Evolutionary conservation across 2,329 filamentous ascomycete species (phyloP), one percentile per base, ranked within the genome.

Genomic region (Xylariaceae sp.): DNA sequence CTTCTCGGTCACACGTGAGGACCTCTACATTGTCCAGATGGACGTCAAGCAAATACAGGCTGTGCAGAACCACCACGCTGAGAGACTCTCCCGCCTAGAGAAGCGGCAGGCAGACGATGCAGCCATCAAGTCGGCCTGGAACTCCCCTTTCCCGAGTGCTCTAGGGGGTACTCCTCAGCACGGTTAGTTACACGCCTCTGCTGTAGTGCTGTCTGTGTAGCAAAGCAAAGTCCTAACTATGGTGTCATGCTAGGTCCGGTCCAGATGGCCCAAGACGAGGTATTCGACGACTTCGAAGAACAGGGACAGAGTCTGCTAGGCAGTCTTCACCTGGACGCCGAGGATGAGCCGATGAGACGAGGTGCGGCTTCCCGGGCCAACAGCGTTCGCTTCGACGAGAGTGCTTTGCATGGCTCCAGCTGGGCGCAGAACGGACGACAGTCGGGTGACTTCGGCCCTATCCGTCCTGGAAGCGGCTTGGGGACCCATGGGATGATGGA

Each of bases 361-460:
- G 87, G 92, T 38, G 87, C 86, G 14, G 84, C 88, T 13, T 98
- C 92, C 13, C 78, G 92, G 52, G 90, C 92, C 33, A 97, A 97
- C 60, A 97, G 92, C 58, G 92, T 98, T 51, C 85, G 92, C 26
- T 98, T 98, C 55, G 92, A 97, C 58, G 90, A 97, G 60, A 95
- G 88, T 57, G 89, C 90, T 11, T 80, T 95, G 52, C 88, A 95
- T 53, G 85, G 87, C 33, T 88, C 78, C 7, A 76, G 88, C 60
- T 94, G 92, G 78, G 83, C 82, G 26, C 87, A 94, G 56, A 80
- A 78, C 48, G 85, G 83, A 43, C 80, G 90, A 31, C 83, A 88
- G 40, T 90, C 87, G 9, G 79, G 85, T 32, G 92, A 97, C 40
- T 83, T 94, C 50, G 78, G 81, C 28, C 83, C 85, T 17, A 70